A percentile compares a stretch with the other conserved stretches of the same genome.
Evolutionary conservation across 2,329 filamentous ascomycete species (phyloP).

Genomic region (Xylariales sp.): DNA sequence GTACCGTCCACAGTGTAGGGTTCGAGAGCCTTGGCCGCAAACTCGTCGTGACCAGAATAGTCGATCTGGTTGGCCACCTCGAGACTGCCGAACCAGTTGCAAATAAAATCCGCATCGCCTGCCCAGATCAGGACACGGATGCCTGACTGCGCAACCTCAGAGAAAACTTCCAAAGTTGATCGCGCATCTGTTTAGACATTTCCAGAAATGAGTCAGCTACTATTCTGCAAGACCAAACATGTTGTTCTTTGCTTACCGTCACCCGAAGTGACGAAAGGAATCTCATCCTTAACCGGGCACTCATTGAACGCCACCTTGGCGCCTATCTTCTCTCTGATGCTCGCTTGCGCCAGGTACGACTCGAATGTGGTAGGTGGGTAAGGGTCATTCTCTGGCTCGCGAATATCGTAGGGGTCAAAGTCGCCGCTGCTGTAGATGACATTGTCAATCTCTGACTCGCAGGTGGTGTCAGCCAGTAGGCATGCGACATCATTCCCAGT

Average conservation of each 20-base stretch:
- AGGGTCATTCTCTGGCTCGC: constrained; percentile 28
- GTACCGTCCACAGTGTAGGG: constrained; percentile 17
- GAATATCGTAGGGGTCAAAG: constrained; percentile 44
- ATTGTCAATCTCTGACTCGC: constrained; percentile 28
- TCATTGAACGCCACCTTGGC: constrained; percentile 35
- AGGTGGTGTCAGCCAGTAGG: constrained; percentile 9
- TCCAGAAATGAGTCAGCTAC: too few species aligned
- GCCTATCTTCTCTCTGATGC: constrained; percentile 38
- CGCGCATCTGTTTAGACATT: constrained; percentile 8
- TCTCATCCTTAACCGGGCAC: constrained; percentile 30
- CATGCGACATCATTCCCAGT: constrained; percentile 6
- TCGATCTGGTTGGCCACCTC: constrained; percentile 38
- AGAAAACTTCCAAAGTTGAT: constrained; percentile 35
- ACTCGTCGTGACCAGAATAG: constrained; percentile 34
- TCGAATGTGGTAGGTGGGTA: constrained; percentile 35
- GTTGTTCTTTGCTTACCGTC: constrained; percentile 28
- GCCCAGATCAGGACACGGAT: constrained; percentile 50
- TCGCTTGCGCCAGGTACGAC: constrained; percentile 31
- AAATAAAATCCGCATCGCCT: constrained; percentile 50
- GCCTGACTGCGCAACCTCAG: constrained; percentile 38
- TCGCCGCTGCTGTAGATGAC: constrained; percentile 13
- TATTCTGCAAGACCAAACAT: too few species aligned
- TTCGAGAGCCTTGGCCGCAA: constrained; percentile 35
- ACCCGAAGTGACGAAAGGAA: constrained; percentile 34
- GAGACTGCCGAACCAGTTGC: constrained; percentile 44